phyloP scores from a whole-genome alignment of 192 early-diverging fungal species.

The Dimargaris cristalligena region DNA sequence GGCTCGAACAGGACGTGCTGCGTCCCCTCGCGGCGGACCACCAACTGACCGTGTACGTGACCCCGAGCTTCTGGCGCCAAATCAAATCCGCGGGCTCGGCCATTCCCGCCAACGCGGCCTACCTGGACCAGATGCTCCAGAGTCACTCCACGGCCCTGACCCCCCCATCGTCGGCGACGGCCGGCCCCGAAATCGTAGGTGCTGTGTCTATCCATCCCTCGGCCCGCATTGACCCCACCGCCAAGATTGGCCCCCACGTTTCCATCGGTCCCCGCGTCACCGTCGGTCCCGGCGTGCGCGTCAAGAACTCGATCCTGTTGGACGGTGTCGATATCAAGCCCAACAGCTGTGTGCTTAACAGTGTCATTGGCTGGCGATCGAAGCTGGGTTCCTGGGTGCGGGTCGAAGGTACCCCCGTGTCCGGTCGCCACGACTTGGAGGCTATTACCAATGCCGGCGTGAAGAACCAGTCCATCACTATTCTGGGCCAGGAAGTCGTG shows the following conservation, averaged over 20 bases:
- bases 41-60: slow-evolving; percentile 77
- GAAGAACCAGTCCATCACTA: slow-evolving; percentile 82
- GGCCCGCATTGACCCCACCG: slow-evolving; percentile 80
- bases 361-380: slow-evolving; percentile 86
- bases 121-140: slow-evolving; percentile 65
- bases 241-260: slow-evolving; percentile 93
- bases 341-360: slow-evolving; percentile 69
- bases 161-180: slow-evolving; percentile 11
- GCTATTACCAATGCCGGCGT: slow-evolving; percentile 72
- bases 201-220: slow-evolving; percentile 92
- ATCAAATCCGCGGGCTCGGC: slow-evolving; percentile 91
- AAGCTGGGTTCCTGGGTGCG: slow-evolving; percentile 88
- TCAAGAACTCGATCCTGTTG: slow-evolving; percentile 84
- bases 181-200: slow-evolving; percentile 64
- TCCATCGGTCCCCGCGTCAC: slow-evolving; percentile 78
- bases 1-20: slow-evolving; percentile 88
- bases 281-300: slow-evolving; percentile 80
- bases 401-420: slow-evolving; percentile 69
- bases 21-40: slow-evolving; percentile 62
- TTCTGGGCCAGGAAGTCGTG: slow-evolving; percentile 81
- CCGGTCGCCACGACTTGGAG: slow-evolving; percentile 41
- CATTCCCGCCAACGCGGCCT: slow-evolving; percentile 83
- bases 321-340: slow-evolving; percentile 86
- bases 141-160: slow-evolving; percentile 41
- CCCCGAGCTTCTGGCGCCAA: slow-evolving; percentile 86